Evolutionary conservation across 306 rosid genomes (phyloP).

Genomic region (Argentina anserina): DNA sequence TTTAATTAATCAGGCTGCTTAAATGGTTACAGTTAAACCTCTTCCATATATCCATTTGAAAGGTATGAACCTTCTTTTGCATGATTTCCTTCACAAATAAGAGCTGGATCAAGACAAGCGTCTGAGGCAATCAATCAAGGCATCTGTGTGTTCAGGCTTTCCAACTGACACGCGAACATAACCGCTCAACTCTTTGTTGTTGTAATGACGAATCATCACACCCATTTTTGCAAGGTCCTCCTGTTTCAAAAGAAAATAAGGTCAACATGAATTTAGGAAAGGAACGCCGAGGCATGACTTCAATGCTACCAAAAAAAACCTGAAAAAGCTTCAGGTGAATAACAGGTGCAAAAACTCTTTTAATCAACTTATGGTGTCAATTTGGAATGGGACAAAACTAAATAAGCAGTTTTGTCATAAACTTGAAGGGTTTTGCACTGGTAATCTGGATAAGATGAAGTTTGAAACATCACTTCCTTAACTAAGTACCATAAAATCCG

Average conservation of each 20-base stretch:
- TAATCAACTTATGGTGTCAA: background rate
- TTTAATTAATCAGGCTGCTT: background rate
- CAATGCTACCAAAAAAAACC: too few relatives aligned
- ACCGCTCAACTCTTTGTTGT: slow-evolving; percentile 82
- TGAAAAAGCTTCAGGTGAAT: background rate
- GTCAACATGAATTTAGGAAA: background rate
- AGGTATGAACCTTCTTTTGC: background rate
- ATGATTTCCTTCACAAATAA: background rate
- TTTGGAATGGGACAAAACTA: background rate
- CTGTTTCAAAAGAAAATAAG: slow-evolving; percentile 29
- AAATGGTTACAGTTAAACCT: background rate
- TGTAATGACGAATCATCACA: slow-evolving; percentile 95
- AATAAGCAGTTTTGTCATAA: background rate
- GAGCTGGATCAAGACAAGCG: slow-evolving; percentile 26
- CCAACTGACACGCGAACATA: slow-evolving; percentile 90
- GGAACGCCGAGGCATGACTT: background rate
- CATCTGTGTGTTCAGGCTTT: slow-evolving; percentile 86
- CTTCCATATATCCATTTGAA: background rate
- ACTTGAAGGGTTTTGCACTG: background rate
- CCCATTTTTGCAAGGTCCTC: slow-evolving; percentile 95
- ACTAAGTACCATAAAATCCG: background rate
- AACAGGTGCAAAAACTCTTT: background rate
- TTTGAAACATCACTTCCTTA: background rate
- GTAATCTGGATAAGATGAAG: background rate
- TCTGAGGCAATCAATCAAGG: slow-evolving; percentile 62